Base-by-base conservation (phyloP, 1,284 basidiomycete species). In the Ganoderma meredithae region DNA sequence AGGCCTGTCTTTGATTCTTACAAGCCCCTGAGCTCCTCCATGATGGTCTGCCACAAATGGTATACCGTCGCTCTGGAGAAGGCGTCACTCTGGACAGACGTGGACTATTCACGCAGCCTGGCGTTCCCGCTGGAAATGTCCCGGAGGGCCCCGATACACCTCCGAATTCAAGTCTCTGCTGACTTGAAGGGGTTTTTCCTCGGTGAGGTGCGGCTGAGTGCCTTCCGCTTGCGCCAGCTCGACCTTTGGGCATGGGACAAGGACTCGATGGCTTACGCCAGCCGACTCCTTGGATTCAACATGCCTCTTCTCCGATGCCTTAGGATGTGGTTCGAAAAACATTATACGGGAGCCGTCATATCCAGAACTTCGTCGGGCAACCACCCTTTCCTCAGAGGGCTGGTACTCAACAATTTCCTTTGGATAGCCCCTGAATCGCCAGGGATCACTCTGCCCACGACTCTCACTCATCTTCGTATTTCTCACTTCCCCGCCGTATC, bases 271-370 rank as follows among this genome's bases (percentile, higher is more conserved):
- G 6, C 17, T 3, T 9, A 5, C 6, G 52, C 15, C 5, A 15
- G 13, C 13, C 52, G 31, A 8, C 13, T 55, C 15, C 52, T 55
- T 19, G 52, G 8, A 4, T 9, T 31, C 27, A 27, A 55, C 13
- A 55, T 31, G 52, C 52, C 52, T 6, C 52, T 55, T 27, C 52
- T 55, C 25, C 52, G 8, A 15, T 55, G 52, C 52, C 27, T 55
- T 1, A 55, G 10, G 52, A 19, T 33, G 1, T 31, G 1, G 27
- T 31, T 31, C 27, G 17, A 33, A 13, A 17, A 27, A 33, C 6
- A 55, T 27, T 7, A 31, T 13, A 4, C 2, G 2, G 2, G 4
- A 27, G 17, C 8, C 10, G 27, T 15, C 17, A 27, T 19, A 8
- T 31, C 3, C 12, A 17, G 27, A 15, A 19, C 2, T 15, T 17